Conservation (phyloP, 306 rosid species). For the Fragaria ananassa region DNA sequence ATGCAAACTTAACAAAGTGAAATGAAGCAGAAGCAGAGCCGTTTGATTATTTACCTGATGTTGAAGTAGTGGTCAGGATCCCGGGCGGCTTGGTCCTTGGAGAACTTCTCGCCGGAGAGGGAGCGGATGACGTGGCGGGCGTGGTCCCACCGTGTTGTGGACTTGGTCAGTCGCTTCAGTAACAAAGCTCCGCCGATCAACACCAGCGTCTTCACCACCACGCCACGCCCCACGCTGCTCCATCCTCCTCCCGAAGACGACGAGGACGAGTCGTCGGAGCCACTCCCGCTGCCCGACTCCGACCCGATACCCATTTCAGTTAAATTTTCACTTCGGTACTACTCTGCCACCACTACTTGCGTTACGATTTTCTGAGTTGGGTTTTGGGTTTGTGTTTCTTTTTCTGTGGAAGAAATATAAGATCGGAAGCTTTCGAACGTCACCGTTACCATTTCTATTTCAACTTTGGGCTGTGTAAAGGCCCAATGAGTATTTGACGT, state of each 20-base stretch:
- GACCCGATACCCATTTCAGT: constrained; percentile 47
- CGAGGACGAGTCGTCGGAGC: constrained; percentile 8
- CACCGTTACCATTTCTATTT: neutral
- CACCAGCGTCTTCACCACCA: constrained; percentile 61
- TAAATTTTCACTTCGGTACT: neutral
- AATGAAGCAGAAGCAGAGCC: neutral
- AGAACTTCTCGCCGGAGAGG: constrained; percentile 86
- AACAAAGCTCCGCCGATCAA: constrained; percentile 84
- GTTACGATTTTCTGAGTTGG: neutral
- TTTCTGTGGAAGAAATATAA: neutral
- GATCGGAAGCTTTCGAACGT: neutral
- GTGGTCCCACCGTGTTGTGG: constrained; percentile 99
- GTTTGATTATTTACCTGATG: constrained; percentile 47
- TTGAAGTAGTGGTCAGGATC: constrained; percentile 95
- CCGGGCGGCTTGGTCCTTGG: constrained; percentile 86
- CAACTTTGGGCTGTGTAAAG: neutral
- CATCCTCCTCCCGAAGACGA: constrained; percentile 36
- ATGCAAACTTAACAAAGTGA: neutral
- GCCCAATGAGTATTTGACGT: too few species aligned
- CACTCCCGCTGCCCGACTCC: constrained; percentile 21
- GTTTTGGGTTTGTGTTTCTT: too few species aligned
- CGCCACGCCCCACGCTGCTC: constrained; percentile 64
- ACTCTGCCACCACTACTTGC: neutral
- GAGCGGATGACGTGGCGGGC: constrained; percentile 71
- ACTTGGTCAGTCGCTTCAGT: constrained; percentile 83